Evolutionary conservation across 1,284 basidiomycete species (phyloP).

Genomic region (Paramarasmius palmivorus): DNA sequence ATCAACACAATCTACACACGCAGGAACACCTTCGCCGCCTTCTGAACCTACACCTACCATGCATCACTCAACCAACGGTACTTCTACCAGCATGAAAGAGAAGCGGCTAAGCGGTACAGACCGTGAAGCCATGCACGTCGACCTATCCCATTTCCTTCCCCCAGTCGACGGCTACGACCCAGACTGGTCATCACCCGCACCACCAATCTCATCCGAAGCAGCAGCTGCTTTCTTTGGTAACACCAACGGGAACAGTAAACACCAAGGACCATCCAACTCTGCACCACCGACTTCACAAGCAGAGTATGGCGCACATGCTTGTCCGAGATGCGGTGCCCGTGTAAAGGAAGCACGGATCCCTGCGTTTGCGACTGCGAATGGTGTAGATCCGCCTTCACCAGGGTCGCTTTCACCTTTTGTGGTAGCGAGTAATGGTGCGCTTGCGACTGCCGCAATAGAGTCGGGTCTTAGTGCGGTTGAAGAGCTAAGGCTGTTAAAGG

Average conservation of each 20-base stretch:
- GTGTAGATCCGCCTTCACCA: too few relatives aligned
- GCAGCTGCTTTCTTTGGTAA: too few relatives aligned
- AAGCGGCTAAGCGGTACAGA: too few relatives aligned
- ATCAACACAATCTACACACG: background rate
- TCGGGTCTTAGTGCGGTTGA: slow-evolving; percentile 59
- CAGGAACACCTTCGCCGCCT: background rate
- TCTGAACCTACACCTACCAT: background rate
- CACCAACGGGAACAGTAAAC: too few relatives aligned
- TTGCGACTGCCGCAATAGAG: slow-evolving; percentile 51
- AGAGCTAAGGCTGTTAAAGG: slow-evolving; percentile 69
- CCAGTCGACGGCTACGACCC: too few relatives aligned
- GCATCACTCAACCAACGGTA: background rate
- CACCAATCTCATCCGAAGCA: too few relatives aligned
- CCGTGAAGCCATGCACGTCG: too few relatives aligned
- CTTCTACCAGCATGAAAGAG: background rate
- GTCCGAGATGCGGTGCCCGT: background rate
- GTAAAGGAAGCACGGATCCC: background rate
- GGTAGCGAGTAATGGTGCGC: slow-evolving; percentile 21
- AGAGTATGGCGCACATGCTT: background rate
- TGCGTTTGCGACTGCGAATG: background rate
- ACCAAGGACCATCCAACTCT: background rate
- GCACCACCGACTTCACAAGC: background rate
- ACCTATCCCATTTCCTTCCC: too few relatives aligned
- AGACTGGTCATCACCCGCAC: too few relatives aligned
- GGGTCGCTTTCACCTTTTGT: slow-evolving; percentile 6